Base-by-base conservation (phyloP, 2,329 filamentous ascomycete species). In the Fusarium aywerte region DNA sequence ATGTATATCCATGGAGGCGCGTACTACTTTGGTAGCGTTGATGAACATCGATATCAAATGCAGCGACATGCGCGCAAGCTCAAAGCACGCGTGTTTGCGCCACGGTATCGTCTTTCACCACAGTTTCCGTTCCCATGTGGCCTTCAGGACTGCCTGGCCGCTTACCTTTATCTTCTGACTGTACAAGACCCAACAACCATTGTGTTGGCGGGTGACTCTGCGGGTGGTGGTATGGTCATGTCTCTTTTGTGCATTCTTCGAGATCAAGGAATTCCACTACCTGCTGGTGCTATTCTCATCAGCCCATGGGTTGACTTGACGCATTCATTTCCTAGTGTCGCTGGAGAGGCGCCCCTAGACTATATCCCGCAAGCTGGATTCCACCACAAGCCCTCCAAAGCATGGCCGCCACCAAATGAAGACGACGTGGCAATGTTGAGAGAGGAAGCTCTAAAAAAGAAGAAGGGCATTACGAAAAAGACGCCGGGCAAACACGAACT, bases 31-130 rank as follows among this genome's bases (percentile, higher is more conserved):
- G 95, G 96, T 15, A 96, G 93, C 71, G 90, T 97, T 35, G 94
- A 97, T 75, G 94, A 97, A 78, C 96, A 98, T 81, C 89, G 96
- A n/a, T 98, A 98, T 80, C 95, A 98, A 83, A 89, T 99, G 84
- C 96, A 99, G 79, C 87, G 95, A 47, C 94, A 98, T 84, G 96
- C 96, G 27, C 87, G 96, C 53, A 98, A 98, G 80, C 84, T 99
- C 62, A 93, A 96, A 78, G 95, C 93, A 18, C 86, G 93, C 55
- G 91, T 97, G 9, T 89, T 98, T 77, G 93, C 95, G 23, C 91
- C 95, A 7, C 84, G 89, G 63, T 99, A 98, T 78, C 88, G 96
- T 38, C 84, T 99, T 29, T 88, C 96, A 7, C 96, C 95, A 3
- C 94, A 98, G 76, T 99, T 95, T 62, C 96, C 96, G 0, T 99